A percentile compares a stretch with the other conserved stretches of the same genome.
Evolutionary conservation across 2,329 filamentous ascomycete genomes (phyloP).

Genomic region (Reticulascus tulasneorum): DNA sequence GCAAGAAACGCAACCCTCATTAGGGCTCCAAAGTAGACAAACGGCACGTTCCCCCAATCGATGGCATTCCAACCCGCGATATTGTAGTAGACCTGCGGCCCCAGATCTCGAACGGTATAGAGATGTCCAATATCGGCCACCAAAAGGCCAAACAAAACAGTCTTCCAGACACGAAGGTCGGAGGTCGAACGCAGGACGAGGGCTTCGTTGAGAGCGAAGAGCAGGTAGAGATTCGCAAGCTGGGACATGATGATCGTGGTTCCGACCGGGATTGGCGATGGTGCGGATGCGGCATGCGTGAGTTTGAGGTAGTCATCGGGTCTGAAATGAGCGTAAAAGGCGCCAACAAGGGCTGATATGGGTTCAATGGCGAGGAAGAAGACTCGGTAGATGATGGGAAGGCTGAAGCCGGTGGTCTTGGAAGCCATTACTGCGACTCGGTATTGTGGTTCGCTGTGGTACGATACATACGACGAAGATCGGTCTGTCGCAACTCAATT

Average conservation of each 20-base stretch:
- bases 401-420: conserved; percentile 31
- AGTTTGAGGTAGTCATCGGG: conserved; percentile 58
- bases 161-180: conserved; percentile 66
- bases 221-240: conserved; percentile 73
- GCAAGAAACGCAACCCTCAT: conserved; percentile 57
- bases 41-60: conserved; percentile 64
- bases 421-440: conserved; percentile 13
- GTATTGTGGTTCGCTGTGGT: too few relatives aligned
- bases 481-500: too few relatives aligned
- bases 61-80: conserved; percentile 61
- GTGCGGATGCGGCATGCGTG: conserved; percentile 53
- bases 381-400: conserved; percentile 61
- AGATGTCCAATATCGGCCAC: conserved; percentile 76
- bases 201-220: conserved; percentile 74
- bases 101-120: conserved; percentile 59
- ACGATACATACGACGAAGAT: too few relatives aligned
- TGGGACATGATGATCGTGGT: conserved; percentile 69
- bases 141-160: conserved; percentile 62
- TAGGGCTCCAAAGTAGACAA: conserved; percentile 63
- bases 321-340: conserved; percentile 47
- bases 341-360: conserved; percentile 47
- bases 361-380: conserved; percentile 76
- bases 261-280: conserved; percentile 48
- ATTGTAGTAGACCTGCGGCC: conserved; percentile 60
- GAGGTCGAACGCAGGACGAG: conserved; percentile 66